Evolutionary conservation across 2,329 filamentous ascomycete genomes (phyloP).

Genomic region (Didymella keratinophila): DNA sequence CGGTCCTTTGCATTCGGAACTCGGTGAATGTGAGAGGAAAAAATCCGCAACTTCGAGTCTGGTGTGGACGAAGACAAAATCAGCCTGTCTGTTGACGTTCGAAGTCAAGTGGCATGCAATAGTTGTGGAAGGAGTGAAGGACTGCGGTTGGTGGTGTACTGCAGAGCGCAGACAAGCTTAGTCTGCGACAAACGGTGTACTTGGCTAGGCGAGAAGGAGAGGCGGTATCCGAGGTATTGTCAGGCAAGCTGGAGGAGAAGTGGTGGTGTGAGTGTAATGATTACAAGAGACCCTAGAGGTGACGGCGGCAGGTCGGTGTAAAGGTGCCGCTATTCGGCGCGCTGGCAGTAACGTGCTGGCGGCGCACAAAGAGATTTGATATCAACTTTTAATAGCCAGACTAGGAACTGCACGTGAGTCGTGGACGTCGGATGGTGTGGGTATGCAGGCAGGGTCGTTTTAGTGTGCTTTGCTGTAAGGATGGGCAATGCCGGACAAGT

Average conservation of each 20-base stretch:
- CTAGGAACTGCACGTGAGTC: slow-evolving; percentile 35
- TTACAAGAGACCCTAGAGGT: slow-evolving; percentile 5
- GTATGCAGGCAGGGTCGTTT: slow-evolving; percentile 32
- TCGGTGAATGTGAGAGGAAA: neutral
- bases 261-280: slow-evolving; percentile 32
- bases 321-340: slow-evolving; percentile 38
- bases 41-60: slow-evolving; percentile 1
- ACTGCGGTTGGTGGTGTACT: slow-evolving; percentile 23
- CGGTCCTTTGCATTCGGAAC: slow-evolving; percentile 65
- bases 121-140: slow-evolving; percentile 21
- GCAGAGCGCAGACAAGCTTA: slow-evolving; percentile 34
- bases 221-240: slow-evolving; percentile 3
- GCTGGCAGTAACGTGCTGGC: slow-evolving; percentile 30
- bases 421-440: slow-evolving; percentile 15
- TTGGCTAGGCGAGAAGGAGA: slow-evolving; percentile 16
- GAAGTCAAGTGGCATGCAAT: slow-evolving; percentile 27
- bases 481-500: slow-evolving; percentile 10
- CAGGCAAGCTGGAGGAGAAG: slow-evolving; percentile 25
- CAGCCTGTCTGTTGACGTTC: neutral
- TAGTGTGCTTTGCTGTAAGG: slow-evolving; percentile 17
- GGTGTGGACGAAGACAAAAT: slow-evolving; percentile 11
- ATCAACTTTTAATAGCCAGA: slow-evolving; percentile 28
- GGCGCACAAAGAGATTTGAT: slow-evolving; percentile 34
- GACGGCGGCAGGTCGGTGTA: slow-evolving; percentile 20
- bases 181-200: slow-evolving; percentile 6